phyloP scores from a whole-genome alignment of 352 stramenopile species.

The Hyaloperonospora brassicae region DNA sequence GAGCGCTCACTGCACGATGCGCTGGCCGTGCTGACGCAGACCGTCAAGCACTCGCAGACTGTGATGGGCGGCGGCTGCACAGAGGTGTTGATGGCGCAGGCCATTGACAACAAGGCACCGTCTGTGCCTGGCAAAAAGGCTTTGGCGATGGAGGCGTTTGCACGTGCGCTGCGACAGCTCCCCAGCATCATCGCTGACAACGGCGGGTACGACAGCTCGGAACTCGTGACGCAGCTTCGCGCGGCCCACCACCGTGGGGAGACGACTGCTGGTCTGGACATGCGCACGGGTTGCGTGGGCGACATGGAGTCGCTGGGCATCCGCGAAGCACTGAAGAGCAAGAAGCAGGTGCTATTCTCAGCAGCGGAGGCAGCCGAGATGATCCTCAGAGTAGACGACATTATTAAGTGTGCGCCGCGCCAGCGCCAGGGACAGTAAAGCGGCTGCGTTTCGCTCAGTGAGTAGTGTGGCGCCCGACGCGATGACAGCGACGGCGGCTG shows the following conservation, averaged over 20 bases:
- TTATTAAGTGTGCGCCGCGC: slow-evolving; percentile 93
- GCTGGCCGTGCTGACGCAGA: slow-evolving; percentile 95
- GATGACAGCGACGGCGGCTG: neutral
- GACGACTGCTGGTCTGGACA: slow-evolving; percentile 93
- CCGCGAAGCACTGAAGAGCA: slow-evolving; percentile 93
- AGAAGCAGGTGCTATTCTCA: slow-evolving; percentile 96
- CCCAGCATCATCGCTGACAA: slow-evolving; percentile 99
- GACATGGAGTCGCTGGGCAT: slow-evolving; percentile 98
- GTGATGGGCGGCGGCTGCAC: slow-evolving; percentile 96
- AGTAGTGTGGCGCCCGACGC: neutral
- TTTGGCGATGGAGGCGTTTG: slow-evolving; percentile 97
- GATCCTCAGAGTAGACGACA: slow-evolving; percentile 99
- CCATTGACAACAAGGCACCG: slow-evolving; percentile 85
- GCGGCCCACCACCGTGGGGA: slow-evolving; percentile 90
- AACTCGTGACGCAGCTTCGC: slow-evolving; percentile 94
- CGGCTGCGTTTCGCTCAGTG: slow-evolving; percentile 5
- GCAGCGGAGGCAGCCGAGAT: slow-evolving; percentile 98
- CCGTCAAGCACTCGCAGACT: slow-evolving; percentile 93
- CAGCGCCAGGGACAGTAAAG: slow-evolving; percentile 48
- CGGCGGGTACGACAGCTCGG: slow-evolving; percentile 96
- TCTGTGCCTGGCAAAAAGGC: slow-evolving; percentile 96
- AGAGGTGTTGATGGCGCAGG: slow-evolving; percentile 94
- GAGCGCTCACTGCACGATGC: slow-evolving; percentile 99
- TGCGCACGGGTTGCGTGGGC: slow-evolving; percentile 91
- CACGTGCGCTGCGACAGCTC: slow-evolving; percentile 92